phyloP scores from a whole-genome alignment of 2,329 filamentous ascomycete genomes.

The Venturia carpophila region DNA sequence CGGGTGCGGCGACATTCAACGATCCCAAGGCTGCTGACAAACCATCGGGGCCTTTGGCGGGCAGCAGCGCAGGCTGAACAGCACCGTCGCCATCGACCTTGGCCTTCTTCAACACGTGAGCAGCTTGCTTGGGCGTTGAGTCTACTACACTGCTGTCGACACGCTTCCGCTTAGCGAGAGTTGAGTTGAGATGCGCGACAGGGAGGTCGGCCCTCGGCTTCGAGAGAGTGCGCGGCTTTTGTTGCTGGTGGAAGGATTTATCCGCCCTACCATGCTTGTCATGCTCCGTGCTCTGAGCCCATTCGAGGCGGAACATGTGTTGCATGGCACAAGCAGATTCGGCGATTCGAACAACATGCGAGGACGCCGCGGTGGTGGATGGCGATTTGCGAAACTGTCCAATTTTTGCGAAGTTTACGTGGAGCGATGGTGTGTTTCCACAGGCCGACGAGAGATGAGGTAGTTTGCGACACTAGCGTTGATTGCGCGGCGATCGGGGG shows the following conservation, averaged over 20 bases:
- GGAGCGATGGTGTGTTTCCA: constrained; percentile 9
- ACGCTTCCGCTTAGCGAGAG: constrained; percentile 52
- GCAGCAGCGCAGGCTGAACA: constrained; percentile 3
- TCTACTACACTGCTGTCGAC: constrained; percentile 34
- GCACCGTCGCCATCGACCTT: constrained; percentile 23
- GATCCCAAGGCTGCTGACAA: background rate
- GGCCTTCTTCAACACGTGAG: constrained; percentile 28
- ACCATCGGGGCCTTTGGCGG: constrained; percentile 9
- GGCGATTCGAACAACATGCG: constrained; percentile 19
- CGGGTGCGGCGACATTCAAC: background rate
- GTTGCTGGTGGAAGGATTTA: constrained; percentile 32
- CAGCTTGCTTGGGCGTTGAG: constrained; percentile 28
- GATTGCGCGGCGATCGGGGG: background rate
- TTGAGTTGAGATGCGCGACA: constrained; percentile 25
- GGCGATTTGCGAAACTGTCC: background rate
- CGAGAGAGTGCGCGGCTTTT: constrained; percentile 24
- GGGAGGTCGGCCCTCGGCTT: constrained; percentile 41
- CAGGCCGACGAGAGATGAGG: background rate
- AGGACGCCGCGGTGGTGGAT: background rate
- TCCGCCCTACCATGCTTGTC: constrained; percentile 31
- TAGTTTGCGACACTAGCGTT: constrained; percentile 13
- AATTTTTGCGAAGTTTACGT: background rate
- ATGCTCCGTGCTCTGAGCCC: constrained; percentile 34
- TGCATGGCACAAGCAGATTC: constrained; percentile 37
- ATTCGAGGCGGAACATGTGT: constrained; percentile 44